Evolutionary conservation across 768 basidiomycete species (phyloP), one percentile per base, ranked within the genome.

Genomic region (Dioszegia crocea): DNA sequence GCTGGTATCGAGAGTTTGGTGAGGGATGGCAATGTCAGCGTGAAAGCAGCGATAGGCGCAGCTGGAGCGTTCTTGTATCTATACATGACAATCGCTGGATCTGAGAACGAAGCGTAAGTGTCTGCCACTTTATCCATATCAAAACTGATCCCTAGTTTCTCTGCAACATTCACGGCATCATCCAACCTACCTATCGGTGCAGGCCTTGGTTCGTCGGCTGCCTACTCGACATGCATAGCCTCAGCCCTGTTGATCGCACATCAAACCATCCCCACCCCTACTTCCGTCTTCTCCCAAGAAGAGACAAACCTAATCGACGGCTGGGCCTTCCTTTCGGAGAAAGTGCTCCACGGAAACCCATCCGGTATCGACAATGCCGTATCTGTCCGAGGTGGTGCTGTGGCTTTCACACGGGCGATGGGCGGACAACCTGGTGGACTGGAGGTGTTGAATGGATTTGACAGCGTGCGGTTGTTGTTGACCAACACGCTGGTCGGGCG

Each of bases 311-410:
- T 86, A 63, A 86, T 93, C 65, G 97, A 99, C 77, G 81, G 82
- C 46, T 97, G 91, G 86, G 91, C 96, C 19, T 98, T 96, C 78
- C 80, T 97, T 51, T 83, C 87, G 11, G 96, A 99, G 80, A 98
- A 98, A 78, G 87, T 99, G 40, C 79, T 97, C 50, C 96, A 99
- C 74, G 96, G 96, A 0, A 98, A 88, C 70, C 96, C 96, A 2
- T 94, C 91, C 67, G 96, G 96, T 9, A 88, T 99, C 23, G 96
- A 99, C 76, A 98, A 99, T 76, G 88, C 92, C 19, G 90, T 97
- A 33, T 83, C 89, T 16, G 88, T 91, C 0, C 88, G 86, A 70
- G 96, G 96, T 19, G 94, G 94, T 47, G 96, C 91, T 26, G 80
- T 98, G 64, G 84, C 86, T 19, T 99, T 94, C 78, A 89, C 87